These are phyloP conservation scores for Pelomyxa schiedti DNA, from an alignment of 78 protist species.

Conservation along the genomic window DNA sequence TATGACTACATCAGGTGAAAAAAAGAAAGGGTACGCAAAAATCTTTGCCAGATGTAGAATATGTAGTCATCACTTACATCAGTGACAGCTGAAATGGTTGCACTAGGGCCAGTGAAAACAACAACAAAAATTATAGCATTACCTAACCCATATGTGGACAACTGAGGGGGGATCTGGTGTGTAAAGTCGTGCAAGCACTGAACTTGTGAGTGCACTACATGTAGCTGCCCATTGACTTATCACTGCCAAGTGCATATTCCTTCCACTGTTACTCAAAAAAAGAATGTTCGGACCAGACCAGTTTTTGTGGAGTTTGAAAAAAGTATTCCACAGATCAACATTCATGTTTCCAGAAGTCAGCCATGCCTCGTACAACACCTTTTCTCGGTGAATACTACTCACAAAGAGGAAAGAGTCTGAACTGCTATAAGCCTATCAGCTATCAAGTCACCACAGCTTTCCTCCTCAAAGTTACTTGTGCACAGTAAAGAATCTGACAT, in stretches of 20 bases:
- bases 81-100: no score
- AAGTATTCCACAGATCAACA: neutral
- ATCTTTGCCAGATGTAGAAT: no score
- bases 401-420: no score
- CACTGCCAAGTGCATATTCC: neutral
- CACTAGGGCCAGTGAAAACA: neutral
- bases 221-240: neutral
- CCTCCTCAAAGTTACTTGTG: neutral
- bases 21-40: no score
- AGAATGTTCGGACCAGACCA: neutral
- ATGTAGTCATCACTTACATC: no score
- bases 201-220: neutral
- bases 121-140: neutral
- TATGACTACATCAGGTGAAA: no score
- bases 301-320: neutral
- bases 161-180: neutral
- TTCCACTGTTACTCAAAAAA: neutral
- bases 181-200: neutral
- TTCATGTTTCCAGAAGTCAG: neutral
- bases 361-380: neutral
- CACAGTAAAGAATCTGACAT: neutral
- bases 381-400: no score
- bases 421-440: neutral
- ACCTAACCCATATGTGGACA: no score
- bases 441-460: neutral